Conservation (phyloP, 768 basidiomycete species). For the Hericium coralloides region DNA sequence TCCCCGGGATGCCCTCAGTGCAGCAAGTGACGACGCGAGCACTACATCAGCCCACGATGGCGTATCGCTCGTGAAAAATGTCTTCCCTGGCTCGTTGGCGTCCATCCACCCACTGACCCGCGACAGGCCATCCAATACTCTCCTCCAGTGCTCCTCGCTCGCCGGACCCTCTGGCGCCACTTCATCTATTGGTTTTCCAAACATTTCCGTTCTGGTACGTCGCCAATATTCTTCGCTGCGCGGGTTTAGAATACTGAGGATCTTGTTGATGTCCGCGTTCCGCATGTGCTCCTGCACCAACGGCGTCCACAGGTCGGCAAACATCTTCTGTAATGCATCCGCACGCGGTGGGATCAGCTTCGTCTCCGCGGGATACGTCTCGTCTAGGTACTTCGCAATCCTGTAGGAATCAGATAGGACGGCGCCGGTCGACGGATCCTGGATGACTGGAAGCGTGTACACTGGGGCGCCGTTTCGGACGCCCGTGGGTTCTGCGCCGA, state of each 20-base stretch:
- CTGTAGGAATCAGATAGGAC: slow-evolving; percentile 32
- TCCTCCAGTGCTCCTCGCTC: neutral
- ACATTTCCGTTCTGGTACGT: neutral
- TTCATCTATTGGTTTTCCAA: neutral
- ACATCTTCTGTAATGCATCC: neutral
- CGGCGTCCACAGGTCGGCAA: neutral
- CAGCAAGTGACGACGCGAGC: neutral
- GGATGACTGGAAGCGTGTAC: slow-evolving; percentile 44
- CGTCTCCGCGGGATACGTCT: slow-evolving; percentile 30
- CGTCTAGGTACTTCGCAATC: slow-evolving; percentile 45
- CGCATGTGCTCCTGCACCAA: neutral
- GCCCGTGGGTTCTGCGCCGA: slow-evolving; percentile 26
- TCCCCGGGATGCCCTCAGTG: no score
- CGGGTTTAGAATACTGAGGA: neutral
- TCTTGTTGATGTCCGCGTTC: neutral
- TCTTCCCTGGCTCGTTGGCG: neutral
- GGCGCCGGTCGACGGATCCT: slow-evolving; percentile 33
- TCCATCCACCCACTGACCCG: neutral
- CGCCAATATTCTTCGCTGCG: neutral
- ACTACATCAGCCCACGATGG: neutral
- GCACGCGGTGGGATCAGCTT: neutral
- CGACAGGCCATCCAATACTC: neutral
- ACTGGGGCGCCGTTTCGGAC: slow-evolving; percentile 21
- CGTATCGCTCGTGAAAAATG: neutral
- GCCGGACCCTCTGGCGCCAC: neutral